These are phyloP conservation scores for Fusarium odoratissimum DNA, from an alignment of 2,329 filamentous ascomycete species.

Conservation along the genomic window DNA sequence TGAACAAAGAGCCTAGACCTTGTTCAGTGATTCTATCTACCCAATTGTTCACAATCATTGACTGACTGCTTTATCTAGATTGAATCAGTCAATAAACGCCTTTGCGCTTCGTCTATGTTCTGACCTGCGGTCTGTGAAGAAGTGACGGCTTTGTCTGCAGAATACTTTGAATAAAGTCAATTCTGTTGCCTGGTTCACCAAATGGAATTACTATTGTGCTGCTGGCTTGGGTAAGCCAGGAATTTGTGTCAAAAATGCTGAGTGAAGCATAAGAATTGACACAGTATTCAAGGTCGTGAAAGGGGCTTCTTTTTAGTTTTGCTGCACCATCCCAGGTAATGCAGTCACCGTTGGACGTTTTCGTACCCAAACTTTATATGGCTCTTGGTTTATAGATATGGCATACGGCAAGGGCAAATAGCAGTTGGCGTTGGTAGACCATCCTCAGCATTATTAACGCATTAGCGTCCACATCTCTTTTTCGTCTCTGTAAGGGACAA, in stretches of 20 bases:
- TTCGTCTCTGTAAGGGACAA: neutral
- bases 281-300: neutral
- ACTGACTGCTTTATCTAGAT: neutral
- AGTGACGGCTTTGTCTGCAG: neutral
- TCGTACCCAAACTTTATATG: no score
- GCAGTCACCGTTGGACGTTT: fast-evolving
- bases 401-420: neutral
- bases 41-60: neutral
- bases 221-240: neutral
- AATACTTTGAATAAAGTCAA: no score
- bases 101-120: neutral
- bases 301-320: no score
- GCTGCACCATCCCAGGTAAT: neutral
- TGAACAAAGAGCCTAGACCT: neutral
- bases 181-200: neutral
- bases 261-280: no score
- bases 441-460: neutral
- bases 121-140: neutral
- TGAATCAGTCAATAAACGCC: neutral
- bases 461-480: neutral
- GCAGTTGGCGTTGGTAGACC: neutral
- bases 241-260: no score
- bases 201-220: no score
- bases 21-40: neutral
- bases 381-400: neutral